These are phyloP conservation scores for Colletotrichum eleusines DNA, from an alignment of 2,329 filamentous ascomycete genomes.

Conservation along the genomic window DNA sequence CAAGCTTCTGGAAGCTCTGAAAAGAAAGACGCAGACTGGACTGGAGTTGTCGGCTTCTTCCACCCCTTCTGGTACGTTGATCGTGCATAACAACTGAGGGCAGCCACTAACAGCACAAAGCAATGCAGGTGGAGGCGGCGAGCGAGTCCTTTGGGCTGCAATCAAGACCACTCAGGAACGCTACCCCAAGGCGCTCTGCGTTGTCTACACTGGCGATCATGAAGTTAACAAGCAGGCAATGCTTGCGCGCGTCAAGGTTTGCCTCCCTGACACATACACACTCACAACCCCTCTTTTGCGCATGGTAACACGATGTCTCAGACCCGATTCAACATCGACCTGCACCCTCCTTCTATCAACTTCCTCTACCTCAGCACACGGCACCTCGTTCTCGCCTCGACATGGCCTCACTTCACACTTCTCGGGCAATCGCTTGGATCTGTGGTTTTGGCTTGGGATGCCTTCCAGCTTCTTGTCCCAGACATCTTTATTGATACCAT, in stretches of 20 bases:
- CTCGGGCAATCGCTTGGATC: conserved; percentile 95
- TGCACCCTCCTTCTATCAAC: conserved; percentile 84
- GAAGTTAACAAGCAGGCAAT: conserved; percentile 86
- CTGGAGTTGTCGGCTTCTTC: conserved; percentile 93
- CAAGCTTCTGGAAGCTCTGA: conserved; percentile 23
- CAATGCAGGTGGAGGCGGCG: conserved; percentile 95
- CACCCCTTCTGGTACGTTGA: conserved; percentile 89
- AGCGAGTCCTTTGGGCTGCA: conserved; percentile 96
- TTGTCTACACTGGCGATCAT: conserved; percentile 96
- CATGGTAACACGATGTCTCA: conserved; percentile 50
- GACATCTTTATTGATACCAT: conserved; percentile 98
- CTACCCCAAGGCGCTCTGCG: conserved; percentile 89
- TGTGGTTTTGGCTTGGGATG: conserved; percentile 88
- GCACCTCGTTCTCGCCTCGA: conserved; percentile 85
- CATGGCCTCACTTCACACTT: conserved; percentile 92
- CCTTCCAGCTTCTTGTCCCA: conserved; percentile 89
- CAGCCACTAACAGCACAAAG: conserved; percentile 56
- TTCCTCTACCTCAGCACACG: conserved; percentile 94
- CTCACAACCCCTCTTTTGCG: neutral
- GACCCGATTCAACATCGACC: conserved; percentile 91
- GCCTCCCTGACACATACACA: conserved; percentile 45
- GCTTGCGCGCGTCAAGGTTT: conserved; percentile 79
- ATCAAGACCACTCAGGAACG: conserved; percentile 89
- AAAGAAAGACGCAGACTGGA: conserved; percentile 74
- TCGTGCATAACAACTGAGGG: neutral